These are phyloP conservation scores for Solanum pennellii DNA, from an alignment of 257 asterid species.

Conservation along the genomic window DNA sequence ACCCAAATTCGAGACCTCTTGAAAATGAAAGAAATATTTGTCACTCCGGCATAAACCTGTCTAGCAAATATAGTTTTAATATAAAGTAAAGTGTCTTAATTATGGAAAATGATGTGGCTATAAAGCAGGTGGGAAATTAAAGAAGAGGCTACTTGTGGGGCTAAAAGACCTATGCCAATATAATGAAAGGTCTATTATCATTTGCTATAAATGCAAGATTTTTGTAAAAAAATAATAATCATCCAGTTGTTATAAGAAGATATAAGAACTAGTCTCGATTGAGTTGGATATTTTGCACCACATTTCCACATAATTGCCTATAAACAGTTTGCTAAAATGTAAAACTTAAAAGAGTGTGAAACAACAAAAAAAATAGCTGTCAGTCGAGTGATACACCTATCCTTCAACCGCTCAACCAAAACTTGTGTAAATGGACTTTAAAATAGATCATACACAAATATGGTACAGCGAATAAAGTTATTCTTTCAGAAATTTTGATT, in stretches of 20 bases:
- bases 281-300: not conserved
- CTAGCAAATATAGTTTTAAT: not conserved
- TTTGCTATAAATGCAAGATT: not conserved
- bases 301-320: not conserved
- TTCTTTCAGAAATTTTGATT: too few species aligned
- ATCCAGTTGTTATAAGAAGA: not conserved
- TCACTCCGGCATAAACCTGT: accelerated
- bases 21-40: accelerated
- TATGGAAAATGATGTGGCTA: not conserved
- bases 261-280: not conserved
- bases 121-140: not conserved
- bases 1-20: accelerated
- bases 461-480: not conserved
- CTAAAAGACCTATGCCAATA: not conserved
- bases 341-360: not conserved
- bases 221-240: not conserved
- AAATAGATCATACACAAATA: not conserved
- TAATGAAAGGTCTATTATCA: not conserved
- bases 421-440: not conserved
- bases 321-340: too few species aligned
- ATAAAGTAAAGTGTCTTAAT: not conserved
- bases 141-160: not conserved
- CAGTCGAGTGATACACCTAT: not conserved
- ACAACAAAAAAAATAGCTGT: too few species aligned
- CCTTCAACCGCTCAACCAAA: not conserved